Conservation (phyloP, 371 early-diverging fungal genomes). For the Apophysomyces trapeziformis region DNA sequence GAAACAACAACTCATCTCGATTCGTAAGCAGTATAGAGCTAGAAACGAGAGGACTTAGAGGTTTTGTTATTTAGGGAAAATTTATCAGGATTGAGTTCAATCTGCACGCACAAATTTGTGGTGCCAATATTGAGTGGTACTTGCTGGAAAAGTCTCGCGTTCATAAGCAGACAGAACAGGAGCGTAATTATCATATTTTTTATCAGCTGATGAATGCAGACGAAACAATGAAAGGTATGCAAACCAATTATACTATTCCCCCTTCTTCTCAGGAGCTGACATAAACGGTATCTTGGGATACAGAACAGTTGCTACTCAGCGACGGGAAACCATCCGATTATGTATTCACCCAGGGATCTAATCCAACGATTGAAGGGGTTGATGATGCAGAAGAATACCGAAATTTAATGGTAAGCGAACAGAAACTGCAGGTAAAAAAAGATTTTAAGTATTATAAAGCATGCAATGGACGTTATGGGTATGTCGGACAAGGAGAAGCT, state of each 20-base stretch:
- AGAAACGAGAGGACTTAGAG: background rate
- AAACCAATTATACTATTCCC: background rate
- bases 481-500: conserved; percentile 78
- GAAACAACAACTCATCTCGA: conserved; percentile 99
- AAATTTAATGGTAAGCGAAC: conserved; percentile 59
- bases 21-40: conserved; percentile 75
- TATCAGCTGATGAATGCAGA: conserved; percentile 96
- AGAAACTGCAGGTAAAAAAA: background rate
- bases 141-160: conserved; percentile 98
- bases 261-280: conserved; percentile 7
- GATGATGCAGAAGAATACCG: conserved; percentile 92
- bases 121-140: conserved; percentile 98
- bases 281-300: conserved; percentile 12
- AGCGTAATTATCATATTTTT: conserved; percentile 99
- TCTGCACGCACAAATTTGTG: conserved; percentile 86
- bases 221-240: conserved; percentile 57
- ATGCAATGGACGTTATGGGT: conserved; percentile 87
- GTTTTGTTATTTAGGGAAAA: conserved; percentile 79
- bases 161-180: conserved; percentile 87
- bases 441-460: conserved; percentile 38
- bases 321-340: conserved; percentile 78
- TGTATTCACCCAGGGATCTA: conserved; percentile 77
- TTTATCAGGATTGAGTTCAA: conserved; percentile 99
- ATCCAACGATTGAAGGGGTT: conserved; percentile 89
- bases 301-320: conserved; percentile 72